These are phyloP conservation scores for Orychophragmus violaceus DNA, from an alignment of 345 rosid genomes.

Conservation along the genomic window DNA sequence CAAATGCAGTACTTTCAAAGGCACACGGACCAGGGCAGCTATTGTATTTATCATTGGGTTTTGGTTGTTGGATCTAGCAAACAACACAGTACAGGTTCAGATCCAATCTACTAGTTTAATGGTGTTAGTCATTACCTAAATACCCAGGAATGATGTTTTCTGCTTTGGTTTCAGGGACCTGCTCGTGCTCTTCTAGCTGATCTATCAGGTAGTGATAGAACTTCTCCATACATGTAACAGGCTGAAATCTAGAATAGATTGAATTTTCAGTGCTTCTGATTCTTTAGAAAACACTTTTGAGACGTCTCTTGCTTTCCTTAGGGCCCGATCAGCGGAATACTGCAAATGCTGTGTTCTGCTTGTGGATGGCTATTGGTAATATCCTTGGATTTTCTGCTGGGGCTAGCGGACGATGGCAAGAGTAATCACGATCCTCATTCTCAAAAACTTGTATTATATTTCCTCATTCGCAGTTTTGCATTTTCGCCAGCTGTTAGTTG, in stretches of 20 bases:
- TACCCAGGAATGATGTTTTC: conserved; percentile 10
- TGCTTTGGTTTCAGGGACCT: conserved; percentile 61
- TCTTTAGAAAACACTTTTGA: background rate
- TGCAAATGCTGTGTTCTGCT: conserved; percentile 89
- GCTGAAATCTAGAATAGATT: background rate
- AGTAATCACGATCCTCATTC: conserved; percentile 38
- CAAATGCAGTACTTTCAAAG: conserved; percentile 74
- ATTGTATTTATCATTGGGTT: conserved; percentile 83
- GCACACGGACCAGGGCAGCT: conserved; percentile 84
- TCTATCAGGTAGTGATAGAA: conserved; percentile 53
- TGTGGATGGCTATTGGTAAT: conserved; percentile 98
- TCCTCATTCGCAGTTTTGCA: conserved; percentile 16
- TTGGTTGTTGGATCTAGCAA: conserved; percentile 99
- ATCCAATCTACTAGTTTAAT: conserved; percentile 1
- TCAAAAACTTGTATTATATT: background rate
- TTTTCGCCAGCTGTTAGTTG: conserved; percentile 5
- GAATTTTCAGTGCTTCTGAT: background rate
- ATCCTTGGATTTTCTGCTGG: conserved; percentile 97
- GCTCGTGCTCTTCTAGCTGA: conserved; percentile 98
- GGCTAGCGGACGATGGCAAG: conserved; percentile 89
- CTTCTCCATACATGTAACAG: background rate
- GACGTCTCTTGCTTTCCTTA: conserved; percentile 22
- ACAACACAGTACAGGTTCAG: conserved; percentile 89
- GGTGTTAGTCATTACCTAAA: background rate
- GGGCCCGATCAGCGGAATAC: conserved; percentile 94